phyloP scores from a whole-genome alignment of 352 stramenopile genomes.

The Blastocystis sp. region DNA sequence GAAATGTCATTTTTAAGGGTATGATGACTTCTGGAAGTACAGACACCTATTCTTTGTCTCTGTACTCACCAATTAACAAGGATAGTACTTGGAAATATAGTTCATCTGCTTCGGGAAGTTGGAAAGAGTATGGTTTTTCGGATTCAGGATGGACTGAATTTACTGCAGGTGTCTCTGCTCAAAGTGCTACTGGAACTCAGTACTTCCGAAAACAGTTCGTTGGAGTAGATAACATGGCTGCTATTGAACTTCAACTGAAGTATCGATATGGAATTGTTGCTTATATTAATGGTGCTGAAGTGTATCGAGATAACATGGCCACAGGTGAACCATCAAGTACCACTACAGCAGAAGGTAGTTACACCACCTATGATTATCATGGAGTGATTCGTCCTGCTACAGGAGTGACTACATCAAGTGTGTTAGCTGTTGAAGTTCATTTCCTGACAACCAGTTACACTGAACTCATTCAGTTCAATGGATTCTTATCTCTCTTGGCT shows the following conservation, averaged over 20 bases:
- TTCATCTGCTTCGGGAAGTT: neutral
- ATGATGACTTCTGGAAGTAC: neutral
- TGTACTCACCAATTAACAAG: slow-evolving; percentile 4
- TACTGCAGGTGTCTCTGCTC: neutral
- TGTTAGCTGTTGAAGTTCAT: slow-evolving; percentile 35
- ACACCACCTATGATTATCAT: neutral
- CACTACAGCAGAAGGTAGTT: neutral
- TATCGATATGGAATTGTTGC: slow-evolving; percentile 32
- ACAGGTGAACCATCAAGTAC: neutral
- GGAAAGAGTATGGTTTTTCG: neutral
- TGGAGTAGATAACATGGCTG: neutral
- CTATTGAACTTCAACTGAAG: slow-evolving; percentile 5
- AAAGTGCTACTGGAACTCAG: neutral
- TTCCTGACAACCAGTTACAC: neutral
- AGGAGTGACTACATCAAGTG: neutral
- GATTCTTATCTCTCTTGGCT: neutral
- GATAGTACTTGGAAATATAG: neutral
- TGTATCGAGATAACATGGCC: slow-evolving; percentile 37
- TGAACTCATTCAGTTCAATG: neutral
- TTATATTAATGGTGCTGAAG: slow-evolving; percentile 49
- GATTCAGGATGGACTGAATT: slow-evolving; percentile 14
- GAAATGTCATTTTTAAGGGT: slow-evolving; percentile 11
- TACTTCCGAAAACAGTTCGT: slow-evolving; percentile 38
- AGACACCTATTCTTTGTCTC: neutral
- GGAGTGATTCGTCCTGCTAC: slow-evolving; percentile 17